Evolutionary conservation across 2,329 filamentous ascomycete species (phyloP).

Genomic region (Didymella segeticola): DNA sequence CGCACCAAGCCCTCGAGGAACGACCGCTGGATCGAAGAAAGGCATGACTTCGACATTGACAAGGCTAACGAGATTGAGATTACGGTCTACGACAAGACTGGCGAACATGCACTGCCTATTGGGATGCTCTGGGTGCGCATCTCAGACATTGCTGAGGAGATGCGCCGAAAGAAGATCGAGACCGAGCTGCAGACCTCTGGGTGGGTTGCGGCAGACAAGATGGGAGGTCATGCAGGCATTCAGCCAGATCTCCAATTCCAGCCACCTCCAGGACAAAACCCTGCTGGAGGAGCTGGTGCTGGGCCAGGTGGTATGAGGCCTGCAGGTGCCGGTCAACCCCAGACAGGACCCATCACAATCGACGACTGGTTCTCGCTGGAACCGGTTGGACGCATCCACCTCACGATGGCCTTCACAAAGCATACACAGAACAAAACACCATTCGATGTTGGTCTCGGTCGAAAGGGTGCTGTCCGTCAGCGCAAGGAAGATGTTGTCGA

Average conservation of each 20-base stretch:
- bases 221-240: conserved; percentile 68
- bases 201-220: conserved; percentile 97
- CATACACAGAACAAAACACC: conserved; percentile 82
- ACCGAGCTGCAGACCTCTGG: conserved; percentile 92
- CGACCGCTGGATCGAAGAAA: conserved; percentile 91
- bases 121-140: conserved; percentile 96
- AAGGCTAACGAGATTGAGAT: conserved; percentile 99
- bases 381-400: conserved; percentile 88
- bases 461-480: conserved; percentile 95
- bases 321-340: conserved; percentile 53
- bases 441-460: conserved; percentile 87
- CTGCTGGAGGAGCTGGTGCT: conserved; percentile 47
- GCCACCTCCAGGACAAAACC: conserved; percentile 54
- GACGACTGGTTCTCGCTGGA: conserved; percentile 98
- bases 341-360: conserved; percentile 67
- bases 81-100: conserved; percentile 94
- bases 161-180: conserved; percentile 96
- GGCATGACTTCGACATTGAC: conserved; percentile 91
- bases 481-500: conserved; percentile 98
- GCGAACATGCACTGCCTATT: conserved; percentile 87
- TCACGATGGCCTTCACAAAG: conserved; percentile 91
- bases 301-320: conserved; percentile 50
- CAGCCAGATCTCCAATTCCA: conserved; percentile 63
- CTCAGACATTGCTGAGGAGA: conserved; percentile 96
- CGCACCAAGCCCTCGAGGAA: conserved; percentile 84